Conservation (phyloP, 164 flowering plant species). For the Santalum album region DNA sequence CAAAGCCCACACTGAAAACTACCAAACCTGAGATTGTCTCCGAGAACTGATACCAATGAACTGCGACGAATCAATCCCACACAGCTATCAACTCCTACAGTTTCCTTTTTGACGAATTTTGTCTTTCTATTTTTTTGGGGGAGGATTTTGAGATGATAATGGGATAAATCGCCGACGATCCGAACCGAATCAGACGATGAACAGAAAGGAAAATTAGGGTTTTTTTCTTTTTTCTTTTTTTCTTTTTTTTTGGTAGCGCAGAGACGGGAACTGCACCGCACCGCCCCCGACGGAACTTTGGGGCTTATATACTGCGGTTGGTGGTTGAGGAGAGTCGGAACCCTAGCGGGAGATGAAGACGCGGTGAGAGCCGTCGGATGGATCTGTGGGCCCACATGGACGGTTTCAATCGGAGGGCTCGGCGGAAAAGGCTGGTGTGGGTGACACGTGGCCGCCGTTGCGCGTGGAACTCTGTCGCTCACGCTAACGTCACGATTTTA, state of each 20-base stretch:
- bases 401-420: not conserved
- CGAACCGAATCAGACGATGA: conserved; percentile 9
- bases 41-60: too few relatives aligned
- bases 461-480: too few relatives aligned
- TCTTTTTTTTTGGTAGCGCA: too few relatives aligned
- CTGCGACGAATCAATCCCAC: too few relatives aligned
- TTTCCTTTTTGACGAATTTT: too few relatives aligned
- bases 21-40: not conserved
- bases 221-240: too few relatives aligned
- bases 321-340: not conserved
- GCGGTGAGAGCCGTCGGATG: conserved; percentile 5
- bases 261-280: conserved; percentile 28
- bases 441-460: too few relatives aligned
- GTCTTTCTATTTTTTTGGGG: not conserved
- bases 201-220: not conserved
- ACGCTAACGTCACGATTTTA: too few relatives aligned
- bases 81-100: too few relatives aligned
- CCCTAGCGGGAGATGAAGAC: not conserved
- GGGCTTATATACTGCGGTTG: conserved; percentile 8
- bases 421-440: too few relatives aligned
- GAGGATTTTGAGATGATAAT: not conserved
- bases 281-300: conserved; percentile 9
- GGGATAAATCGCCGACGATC: conserved; percentile 19
- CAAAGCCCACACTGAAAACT: not conserved
- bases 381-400: not conserved